phyloP scores from a whole-genome alignment of 257 asterid species.

The Perilla frutescens region DNA sequence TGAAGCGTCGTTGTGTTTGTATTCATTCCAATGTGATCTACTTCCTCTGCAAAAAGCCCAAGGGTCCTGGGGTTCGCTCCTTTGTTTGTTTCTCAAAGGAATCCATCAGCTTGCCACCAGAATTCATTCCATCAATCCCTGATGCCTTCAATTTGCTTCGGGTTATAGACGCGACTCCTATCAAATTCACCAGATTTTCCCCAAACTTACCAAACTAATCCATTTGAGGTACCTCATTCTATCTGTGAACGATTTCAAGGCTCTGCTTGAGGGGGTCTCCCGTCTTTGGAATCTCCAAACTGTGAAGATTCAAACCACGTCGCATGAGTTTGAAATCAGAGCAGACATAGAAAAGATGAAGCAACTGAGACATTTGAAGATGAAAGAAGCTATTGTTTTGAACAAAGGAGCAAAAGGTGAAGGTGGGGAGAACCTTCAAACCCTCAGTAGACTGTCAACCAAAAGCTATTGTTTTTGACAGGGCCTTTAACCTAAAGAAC shows the following conservation, averaged over 20 bases:
- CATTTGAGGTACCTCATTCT: slow-evolving; percentile 37
- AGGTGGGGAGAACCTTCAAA: slow-evolving; percentile 30
- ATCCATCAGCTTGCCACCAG: slow-evolving; percentile 24
- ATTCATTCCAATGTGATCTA: slow-evolving; percentile 41
- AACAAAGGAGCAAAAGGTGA: neutral
- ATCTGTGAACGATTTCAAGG: slow-evolving; percentile 19
- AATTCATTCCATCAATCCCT: slow-evolving; percentile 36
- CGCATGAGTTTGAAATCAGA: slow-evolving; percentile 14
- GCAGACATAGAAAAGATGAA: slow-evolving; percentile 28
- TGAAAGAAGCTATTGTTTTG: slow-evolving; percentile 25
- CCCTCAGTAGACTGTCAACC: slow-evolving; percentile 25
- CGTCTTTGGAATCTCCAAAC: slow-evolving; percentile 37
- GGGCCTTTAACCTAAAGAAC: slow-evolving; percentile 4
- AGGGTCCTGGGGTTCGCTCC: slow-evolving; percentile 43
- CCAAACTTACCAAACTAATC: slow-evolving; percentile 16
- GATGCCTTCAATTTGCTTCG: slow-evolving; percentile 44
- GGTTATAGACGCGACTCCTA: slow-evolving; percentile 31
- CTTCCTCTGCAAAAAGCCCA: slow-evolving; percentile 28
- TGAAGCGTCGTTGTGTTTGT: slow-evolving; percentile 45
- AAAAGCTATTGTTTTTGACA: slow-evolving; percentile 6
- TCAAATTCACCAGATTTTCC: neutral
- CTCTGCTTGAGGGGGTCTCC: slow-evolving; percentile 25
- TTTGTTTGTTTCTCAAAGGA: slow-evolving; percentile 43
- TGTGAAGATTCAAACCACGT: slow-evolving; percentile 8
- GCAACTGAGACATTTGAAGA: slow-evolving; percentile 30